These are phyloP conservation scores for Xylaria sp. DNA, from an alignment of 2,329 filamentous ascomycete species.

Conservation along the genomic window DNA sequence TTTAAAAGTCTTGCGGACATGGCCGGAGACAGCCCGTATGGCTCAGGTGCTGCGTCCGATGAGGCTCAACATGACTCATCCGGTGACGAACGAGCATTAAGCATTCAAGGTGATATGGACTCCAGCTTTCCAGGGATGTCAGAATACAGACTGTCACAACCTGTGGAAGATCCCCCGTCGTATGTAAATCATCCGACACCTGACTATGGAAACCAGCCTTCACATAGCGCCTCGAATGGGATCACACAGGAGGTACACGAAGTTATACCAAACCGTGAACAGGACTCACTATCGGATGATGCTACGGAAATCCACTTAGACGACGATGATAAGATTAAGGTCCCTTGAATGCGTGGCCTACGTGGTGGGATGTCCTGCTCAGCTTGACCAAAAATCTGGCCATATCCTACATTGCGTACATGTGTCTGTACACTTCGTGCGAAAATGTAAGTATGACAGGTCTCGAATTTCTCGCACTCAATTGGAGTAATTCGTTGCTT, in stretches of 20 bases:
- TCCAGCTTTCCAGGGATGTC: slow-evolving; percentile 47
- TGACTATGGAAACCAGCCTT: slow-evolving; percentile 32
- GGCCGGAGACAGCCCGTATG: slow-evolving; percentile 46
- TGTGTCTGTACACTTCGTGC: not conserved
- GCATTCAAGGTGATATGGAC: slow-evolving; percentile 45
- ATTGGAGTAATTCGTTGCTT: not conserved
- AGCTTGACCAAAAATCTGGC: not conserved
- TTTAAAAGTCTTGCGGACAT: slow-evolving; percentile 56
- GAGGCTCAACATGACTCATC: slow-evolving; percentile 54
- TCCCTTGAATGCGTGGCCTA: slow-evolving; percentile 31
- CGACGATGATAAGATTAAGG: slow-evolving; percentile 52
- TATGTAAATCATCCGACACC: slow-evolving; percentile 40
- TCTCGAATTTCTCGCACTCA: not conserved
- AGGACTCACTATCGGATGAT: slow-evolving; percentile 56
- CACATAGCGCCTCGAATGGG: slow-evolving; percentile 31
- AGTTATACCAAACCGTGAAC: slow-evolving; percentile 52
- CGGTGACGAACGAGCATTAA: slow-evolving; percentile 48
- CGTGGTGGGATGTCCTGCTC: not conserved
- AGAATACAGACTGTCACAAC: slow-evolving; percentile 44
- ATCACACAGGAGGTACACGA: slow-evolving; percentile 53
- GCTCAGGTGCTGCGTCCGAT: slow-evolving; percentile 51
- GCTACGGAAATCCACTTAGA: slow-evolving; percentile 63
- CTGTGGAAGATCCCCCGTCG: slow-evolving; percentile 36
- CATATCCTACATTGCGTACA: not conserved
- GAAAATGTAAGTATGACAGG: not conserved